phyloP scores from a whole-genome alignment of 768 basidiomycete genomes.

The Collybia nuda region DNA sequence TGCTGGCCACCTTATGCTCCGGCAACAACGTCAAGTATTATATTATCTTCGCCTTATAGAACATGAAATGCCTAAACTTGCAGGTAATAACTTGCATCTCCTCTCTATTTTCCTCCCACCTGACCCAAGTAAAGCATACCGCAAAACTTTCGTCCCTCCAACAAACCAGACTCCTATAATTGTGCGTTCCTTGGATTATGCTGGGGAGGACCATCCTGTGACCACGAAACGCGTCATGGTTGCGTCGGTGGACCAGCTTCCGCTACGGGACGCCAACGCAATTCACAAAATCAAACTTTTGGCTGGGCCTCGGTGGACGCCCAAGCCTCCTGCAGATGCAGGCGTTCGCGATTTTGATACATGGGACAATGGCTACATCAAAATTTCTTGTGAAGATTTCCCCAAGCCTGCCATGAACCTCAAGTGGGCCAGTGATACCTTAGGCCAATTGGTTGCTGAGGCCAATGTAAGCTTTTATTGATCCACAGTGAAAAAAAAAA shows the following conservation, averaged over 20 bases:
- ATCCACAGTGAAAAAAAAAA: no score
- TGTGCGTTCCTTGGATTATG: slow-evolving; percentile 75
- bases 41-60: slow-evolving; percentile 86
- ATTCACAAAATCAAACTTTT: slow-evolving; percentile 86
- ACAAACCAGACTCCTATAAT: slow-evolving; percentile 55
- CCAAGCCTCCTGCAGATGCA: slow-evolving; percentile 66
- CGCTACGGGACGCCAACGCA: slow-evolving; percentile 61
- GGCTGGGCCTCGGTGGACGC: slow-evolving; percentile 86
- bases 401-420: slow-evolving; percentile 82
- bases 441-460: slow-evolving; percentile 75
- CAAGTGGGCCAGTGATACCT: slow-evolving; percentile 88
- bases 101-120: slow-evolving; percentile 3
- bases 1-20: slow-evolving; percentile 69
- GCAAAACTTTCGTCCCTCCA: slow-evolving; percentile 78
- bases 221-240: slow-evolving; percentile 71
- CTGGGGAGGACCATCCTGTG: slow-evolving; percentile 74
- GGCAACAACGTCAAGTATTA: slow-evolving; percentile 71
- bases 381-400: slow-evolving; percentile 90
- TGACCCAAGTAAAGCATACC: slow-evolving; percentile 55
- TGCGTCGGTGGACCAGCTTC: slow-evolving; percentile 71
- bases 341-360: slow-evolving; percentile 51
- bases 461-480: slow-evolving; percentile 69
- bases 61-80: slow-evolving; percentile 84
- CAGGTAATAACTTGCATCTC: slow-evolving; percentile 40
- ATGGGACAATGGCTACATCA: slow-evolving; percentile 78